phyloP scores from a whole-genome alignment of 305 asterid genomes.

The Fraxinus velutina region DNA sequence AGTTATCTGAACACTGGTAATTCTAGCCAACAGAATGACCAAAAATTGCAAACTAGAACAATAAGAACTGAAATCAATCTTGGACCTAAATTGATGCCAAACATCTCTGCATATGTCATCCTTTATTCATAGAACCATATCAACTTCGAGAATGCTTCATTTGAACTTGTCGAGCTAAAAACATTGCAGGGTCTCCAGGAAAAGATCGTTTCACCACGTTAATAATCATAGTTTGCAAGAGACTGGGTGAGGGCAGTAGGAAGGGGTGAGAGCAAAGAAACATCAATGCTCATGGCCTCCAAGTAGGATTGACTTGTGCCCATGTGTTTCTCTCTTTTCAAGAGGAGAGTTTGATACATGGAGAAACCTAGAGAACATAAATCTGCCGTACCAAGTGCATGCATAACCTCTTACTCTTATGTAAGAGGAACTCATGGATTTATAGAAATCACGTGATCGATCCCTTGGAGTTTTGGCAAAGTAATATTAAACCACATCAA shows the following conservation, averaged over 20 bases:
- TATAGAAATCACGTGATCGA: neutral
- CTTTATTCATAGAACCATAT: neutral
- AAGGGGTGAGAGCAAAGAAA: neutral
- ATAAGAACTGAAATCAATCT: neutral
- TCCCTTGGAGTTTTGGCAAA: neutral
- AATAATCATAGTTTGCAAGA: neutral
- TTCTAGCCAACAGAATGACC: neutral
- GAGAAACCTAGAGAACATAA: neutral
- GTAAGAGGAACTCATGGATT: neutral
- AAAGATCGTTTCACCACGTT: neutral
- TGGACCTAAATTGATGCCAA: neutral
- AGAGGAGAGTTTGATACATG: neutral
- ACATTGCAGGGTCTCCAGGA: neutral
- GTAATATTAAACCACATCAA: neutral
- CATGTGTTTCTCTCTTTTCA: neutral
- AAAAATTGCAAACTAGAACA: neutral
- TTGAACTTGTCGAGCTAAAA: neutral
- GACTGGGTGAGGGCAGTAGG: neutral
- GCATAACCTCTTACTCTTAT: neutral
- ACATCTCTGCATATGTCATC: neutral
- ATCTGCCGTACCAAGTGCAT: neutral
- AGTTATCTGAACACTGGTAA: neutral
- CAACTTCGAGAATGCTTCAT: neutral
- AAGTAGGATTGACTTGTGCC: neutral
- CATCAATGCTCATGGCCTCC: neutral